These are phyloP conservation scores for Afroboletus lepidellus DNA, from an alignment of 1,284 basidiomycete species.

Conservation along the genomic window DNA sequence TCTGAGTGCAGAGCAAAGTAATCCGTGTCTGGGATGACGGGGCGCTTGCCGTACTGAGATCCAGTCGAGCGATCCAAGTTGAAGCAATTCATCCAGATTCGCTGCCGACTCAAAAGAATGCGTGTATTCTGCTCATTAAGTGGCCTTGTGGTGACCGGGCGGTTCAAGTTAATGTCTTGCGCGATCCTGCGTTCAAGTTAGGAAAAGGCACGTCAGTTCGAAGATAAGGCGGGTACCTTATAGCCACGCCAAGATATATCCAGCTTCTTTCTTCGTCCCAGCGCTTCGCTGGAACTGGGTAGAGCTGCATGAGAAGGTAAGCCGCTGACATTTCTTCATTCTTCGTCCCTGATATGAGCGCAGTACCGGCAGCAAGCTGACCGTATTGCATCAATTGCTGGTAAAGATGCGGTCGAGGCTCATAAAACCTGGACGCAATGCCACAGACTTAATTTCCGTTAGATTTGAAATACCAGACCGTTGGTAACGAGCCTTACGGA, in stretches of 20 bases:
- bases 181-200: constrained; percentile 53
- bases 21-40: constrained; percentile 72
- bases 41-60: constrained; percentile 80
- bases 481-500: constrained; percentile 52
- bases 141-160: constrained; percentile 66
- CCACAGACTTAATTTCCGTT: constrained; percentile 58
- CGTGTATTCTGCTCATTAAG: constrained; percentile 72
- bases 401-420: constrained; percentile 64
- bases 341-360: constrained; percentile 70
- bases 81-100: constrained; percentile 85
- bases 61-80: constrained; percentile 80
- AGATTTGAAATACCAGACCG: neutral
- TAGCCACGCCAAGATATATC: constrained; percentile 77
- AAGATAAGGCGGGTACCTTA: constrained; percentile 46
- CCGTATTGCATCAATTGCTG: constrained; percentile 66
- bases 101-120: constrained; percentile 82
- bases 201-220: neutral
- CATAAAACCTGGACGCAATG: constrained; percentile 71
- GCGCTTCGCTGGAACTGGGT: constrained; percentile 66
- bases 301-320: constrained; percentile 70
- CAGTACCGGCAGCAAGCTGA: constrained; percentile 68
- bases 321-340: constrained; percentile 74
- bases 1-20: constrained; percentile 73
- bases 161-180: constrained; percentile 80
- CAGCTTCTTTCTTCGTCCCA: constrained; percentile 82